Percentiles rank a stretch among this genome's conserved stretches.
Conservation (phyloP, 495 filamentous ascomycete species). For the Aspergillus coremiiformis region DNA sequence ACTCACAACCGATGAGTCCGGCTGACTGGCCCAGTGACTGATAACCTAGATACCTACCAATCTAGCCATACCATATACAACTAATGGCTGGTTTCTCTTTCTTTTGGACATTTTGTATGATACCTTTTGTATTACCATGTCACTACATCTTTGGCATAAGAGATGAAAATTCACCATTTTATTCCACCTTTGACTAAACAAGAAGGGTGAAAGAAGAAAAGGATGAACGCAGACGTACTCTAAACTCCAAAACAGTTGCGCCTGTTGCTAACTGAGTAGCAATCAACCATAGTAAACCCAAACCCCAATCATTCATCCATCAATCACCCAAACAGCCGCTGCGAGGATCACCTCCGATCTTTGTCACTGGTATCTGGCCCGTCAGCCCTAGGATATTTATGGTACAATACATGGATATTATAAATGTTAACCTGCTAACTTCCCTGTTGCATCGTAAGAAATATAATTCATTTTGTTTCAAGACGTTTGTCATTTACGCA, state of each 20-base stretch:
- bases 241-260: slow-evolving; percentile 21
- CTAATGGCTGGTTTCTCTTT: no score
- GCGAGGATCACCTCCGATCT: background rate
- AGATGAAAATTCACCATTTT: background rate
- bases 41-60: background rate
- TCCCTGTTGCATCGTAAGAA: background rate
- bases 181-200: slow-evolving; percentile 1
- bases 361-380: slow-evolving; percentile 17
- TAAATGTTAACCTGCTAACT: slow-evolving; percentile 1
- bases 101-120: no score
- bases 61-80: background rate
- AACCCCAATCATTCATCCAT: slow-evolving; percentile 6
- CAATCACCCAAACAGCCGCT: background rate
- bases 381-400: slow-evolving; percentile 13
- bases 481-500: slow-evolving; percentile 1
- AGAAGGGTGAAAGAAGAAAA: slow-evolving; percentile 1
- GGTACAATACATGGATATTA: slow-evolving; percentile 25
- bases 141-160: background rate
- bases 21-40: background rate
- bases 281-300: slow-evolving; percentile 5
- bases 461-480: slow-evolving; percentile 3
- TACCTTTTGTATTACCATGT: no score
- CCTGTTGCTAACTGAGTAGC: slow-evolving; percentile 19
- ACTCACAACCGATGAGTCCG: slow-evolving; percentile 5
- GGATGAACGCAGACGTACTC: slow-evolving; percentile 2